phyloP scores from a whole-genome alignment of 192 early-diverging fungal genomes.

The Linderina pennispora region DNA sequence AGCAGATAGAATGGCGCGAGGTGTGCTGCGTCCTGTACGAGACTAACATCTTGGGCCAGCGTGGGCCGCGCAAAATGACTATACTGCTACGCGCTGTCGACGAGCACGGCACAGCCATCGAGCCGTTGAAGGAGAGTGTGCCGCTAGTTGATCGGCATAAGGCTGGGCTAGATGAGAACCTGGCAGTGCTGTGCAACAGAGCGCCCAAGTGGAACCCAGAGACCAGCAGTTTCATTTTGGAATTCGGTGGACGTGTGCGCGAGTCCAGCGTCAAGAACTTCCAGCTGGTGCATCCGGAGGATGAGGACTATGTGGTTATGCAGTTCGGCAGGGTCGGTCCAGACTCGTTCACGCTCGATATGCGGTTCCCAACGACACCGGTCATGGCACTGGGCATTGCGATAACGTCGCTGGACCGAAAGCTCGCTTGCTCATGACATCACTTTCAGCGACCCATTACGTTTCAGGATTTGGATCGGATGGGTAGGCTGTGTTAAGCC shows the following conservation, averaged over 20 bases:
- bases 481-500: too few species aligned
- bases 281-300: conserved; percentile 89
- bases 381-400: conserved; percentile 88
- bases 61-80: conserved; percentile 91
- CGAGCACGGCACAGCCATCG: background rate
- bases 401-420: conserved; percentile 83
- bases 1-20: conserved; percentile 6
- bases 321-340: conserved; percentile 82
- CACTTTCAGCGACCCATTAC: too few species aligned
- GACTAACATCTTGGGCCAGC: conserved; percentile 79
- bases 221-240: conserved; percentile 84
- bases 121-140: background rate
- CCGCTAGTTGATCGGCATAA: conserved; percentile 7
- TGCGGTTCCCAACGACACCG: conserved; percentile 83
- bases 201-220: conserved; percentile 91
- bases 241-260: conserved; percentile 86
- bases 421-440: conserved; percentile 89
- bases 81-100: conserved; percentile 55
- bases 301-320: conserved; percentile 88
- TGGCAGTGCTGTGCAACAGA: conserved; percentile 84
- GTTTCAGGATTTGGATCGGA: too few species aligned
- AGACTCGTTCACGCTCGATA: conserved; percentile 84
- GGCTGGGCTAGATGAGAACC: conserved; percentile 43
- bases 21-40: conserved; percentile 69
- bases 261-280: conserved; percentile 95